Evolutionary conservation across 2,329 filamentous ascomycete species (phyloP).

Genomic region (Coleophoma cylindrospora): DNA sequence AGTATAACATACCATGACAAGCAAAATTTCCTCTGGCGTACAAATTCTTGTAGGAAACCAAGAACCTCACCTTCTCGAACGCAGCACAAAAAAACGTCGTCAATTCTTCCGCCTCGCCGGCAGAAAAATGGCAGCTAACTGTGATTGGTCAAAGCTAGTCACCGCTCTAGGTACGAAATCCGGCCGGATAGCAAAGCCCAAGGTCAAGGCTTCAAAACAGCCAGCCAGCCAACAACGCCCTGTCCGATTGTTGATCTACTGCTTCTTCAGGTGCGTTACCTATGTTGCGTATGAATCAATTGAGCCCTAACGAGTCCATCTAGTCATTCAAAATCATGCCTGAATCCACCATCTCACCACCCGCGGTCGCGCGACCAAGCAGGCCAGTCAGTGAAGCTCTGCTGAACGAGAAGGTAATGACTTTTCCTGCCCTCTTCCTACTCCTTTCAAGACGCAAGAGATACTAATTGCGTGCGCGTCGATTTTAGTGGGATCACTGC

Average conservation of each 20-base stretch:
- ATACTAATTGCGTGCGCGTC: background rate
- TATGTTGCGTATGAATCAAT: background rate
- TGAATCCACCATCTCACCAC: conserved; percentile 37
- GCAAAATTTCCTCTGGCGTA: too few species aligned
- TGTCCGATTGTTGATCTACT: background rate
- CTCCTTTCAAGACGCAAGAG: background rate
- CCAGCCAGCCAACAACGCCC: background rate
- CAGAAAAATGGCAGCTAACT: conserved; percentile 5
- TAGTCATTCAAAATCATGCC: conserved; percentile 15
- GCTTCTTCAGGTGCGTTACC: background rate
- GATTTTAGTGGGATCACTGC: conserved; percentile 87
- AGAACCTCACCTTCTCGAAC: background rate
- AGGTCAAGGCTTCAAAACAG: background rate
- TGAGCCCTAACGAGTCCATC: background rate
- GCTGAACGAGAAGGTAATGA: conserved; percentile 89
- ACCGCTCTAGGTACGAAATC: background rate
- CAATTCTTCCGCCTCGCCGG: background rate
- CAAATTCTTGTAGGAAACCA: too few species aligned
- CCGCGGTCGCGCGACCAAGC: conserved; percentile 62
- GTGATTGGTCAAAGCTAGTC: background rate
- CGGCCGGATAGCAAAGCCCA: background rate
- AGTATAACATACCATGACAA: background rate
- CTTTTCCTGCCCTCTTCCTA: background rate
- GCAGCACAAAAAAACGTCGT: background rate
- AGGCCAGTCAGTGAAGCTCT: conserved; percentile 94